Conservation (phyloP, 2,329 filamentous ascomycete genomes). For the Trichoderma sp. region DNA sequence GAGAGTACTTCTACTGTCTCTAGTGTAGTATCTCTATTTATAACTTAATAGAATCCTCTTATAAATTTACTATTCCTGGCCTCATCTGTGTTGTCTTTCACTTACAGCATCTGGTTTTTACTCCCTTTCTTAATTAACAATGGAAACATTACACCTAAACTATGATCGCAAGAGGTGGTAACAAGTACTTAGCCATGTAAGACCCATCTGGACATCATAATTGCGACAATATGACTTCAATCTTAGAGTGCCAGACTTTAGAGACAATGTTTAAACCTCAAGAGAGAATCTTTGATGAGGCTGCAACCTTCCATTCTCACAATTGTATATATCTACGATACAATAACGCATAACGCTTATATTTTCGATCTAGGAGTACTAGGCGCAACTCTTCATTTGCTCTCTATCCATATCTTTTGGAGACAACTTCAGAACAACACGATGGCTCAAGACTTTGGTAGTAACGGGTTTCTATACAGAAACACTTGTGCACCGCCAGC, state of each 20-base stretch:
- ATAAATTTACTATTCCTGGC: no score
- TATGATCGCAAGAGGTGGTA: background rate
- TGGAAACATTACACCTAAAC: background rate
- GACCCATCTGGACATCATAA: background rate
- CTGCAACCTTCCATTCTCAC: background rate
- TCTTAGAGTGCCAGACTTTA: background rate
- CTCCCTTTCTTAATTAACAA: background rate
- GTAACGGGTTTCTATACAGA: background rate
- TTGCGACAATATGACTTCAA: background rate
- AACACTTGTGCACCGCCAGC: background rate
- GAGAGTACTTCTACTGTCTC: background rate
- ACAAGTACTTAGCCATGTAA: background rate
- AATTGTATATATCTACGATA: background rate
- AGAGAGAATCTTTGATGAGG: background rate
- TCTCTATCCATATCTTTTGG: background rate
- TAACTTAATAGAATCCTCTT: no score
- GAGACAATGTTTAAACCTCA: background rate
- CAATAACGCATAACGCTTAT: background rate
- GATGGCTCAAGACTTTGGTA: background rate
- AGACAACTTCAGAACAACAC: background rate
- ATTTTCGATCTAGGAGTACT: background rate
- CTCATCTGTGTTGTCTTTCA: background rate
- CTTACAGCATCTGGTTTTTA: background rate
- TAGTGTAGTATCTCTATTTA: background rate
- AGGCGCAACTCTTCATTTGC: background rate